phyloP scores from a whole-genome alignment of 495 filamentous ascomycete genomes.

The Xylaria telfairii region DNA sequence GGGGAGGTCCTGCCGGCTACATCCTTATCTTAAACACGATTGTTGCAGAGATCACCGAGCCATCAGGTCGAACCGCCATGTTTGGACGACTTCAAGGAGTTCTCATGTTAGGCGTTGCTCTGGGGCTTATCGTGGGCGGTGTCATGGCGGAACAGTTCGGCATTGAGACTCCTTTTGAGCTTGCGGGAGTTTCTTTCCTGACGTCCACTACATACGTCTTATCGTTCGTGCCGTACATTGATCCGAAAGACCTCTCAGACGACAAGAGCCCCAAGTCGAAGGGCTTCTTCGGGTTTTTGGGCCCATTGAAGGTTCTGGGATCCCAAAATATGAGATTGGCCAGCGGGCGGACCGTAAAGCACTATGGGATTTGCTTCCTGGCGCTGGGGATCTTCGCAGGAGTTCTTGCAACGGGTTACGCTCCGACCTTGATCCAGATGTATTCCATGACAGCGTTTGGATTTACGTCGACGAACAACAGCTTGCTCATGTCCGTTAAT shows the following conservation, averaged over 20 bases:
- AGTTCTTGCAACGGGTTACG: slow-evolving; percentile 59
- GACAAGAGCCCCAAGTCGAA: slow-evolving; percentile 27
- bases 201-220: slow-evolving; percentile 41
- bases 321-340: slow-evolving; percentile 49
- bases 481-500: slow-evolving; percentile 54
- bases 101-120: slow-evolving; percentile 55
- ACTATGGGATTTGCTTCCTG: slow-evolving; percentile 57
- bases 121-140: slow-evolving; percentile 47
- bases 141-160: slow-evolving; percentile 54
- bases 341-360: slow-evolving; percentile 43
- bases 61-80: slow-evolving; percentile 51
- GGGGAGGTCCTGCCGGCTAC: slow-evolving; percentile 61
- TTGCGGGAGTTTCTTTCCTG: slow-evolving; percentile 52
- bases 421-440: slow-evolving; percentile 54
- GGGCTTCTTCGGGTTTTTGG: slow-evolving; percentile 50
- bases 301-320: slow-evolving; percentile 53
- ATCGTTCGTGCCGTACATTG: slow-evolving; percentile 42
- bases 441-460: slow-evolving; percentile 56
- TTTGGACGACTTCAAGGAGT: slow-evolving; percentile 59
- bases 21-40: slow-evolving; percentile 59
- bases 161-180: slow-evolving; percentile 54
- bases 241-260: slow-evolving; percentile 33
- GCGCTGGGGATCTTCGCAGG: slow-evolving; percentile 57
- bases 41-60: slow-evolving; percentile 52
- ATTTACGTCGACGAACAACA: slow-evolving; percentile 59